A percentile compares a stretch with the other conserved stretches of the same genome.
These are phyloP conservation scores for Guyanaporus albipodus DNA, from an alignment of 768 basidiomycete species.

Conservation along the genomic window DNA sequence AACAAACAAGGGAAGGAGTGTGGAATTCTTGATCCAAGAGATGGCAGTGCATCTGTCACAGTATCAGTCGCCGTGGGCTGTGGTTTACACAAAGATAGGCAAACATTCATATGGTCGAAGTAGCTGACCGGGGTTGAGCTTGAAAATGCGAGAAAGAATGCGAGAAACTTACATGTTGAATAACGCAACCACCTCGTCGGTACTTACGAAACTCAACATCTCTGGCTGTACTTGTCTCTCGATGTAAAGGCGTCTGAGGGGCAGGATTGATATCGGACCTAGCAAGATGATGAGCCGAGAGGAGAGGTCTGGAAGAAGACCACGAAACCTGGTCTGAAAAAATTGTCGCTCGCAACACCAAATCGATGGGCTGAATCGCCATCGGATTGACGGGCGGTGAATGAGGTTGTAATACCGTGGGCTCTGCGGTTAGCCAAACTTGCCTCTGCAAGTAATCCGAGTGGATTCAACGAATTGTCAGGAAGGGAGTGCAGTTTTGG, in stretches of 20 bases:
- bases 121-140: conserved; percentile 41
- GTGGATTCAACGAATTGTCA: conserved; percentile 87
- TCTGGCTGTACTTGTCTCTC: conserved; percentile 91
- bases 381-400: conserved; percentile 37
- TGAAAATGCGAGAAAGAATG: background rate
- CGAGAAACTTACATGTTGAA: conserved; percentile 76
- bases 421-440: conserved; percentile 72
- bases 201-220: conserved; percentile 83
- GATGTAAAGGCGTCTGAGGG: conserved; percentile 77
- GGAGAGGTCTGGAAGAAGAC: background rate
- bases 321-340: conserved; percentile 82
- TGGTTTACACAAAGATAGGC: conserved; percentile 28
- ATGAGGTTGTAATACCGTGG: conserved; percentile 41
- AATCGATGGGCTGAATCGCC: conserved; percentile 46
- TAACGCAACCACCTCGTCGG: conserved; percentile 86
- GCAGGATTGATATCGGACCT: conserved; percentile 89
- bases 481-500: conserved; percentile 90
- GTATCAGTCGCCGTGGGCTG: conserved; percentile 7
- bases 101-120: conserved; percentile 72
- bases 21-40: conserved; percentile 87
- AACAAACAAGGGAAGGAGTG: conserved; percentile 90
- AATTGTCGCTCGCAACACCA: conserved; percentile 81
- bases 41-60: conserved; percentile 65
- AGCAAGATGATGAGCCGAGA: conserved; percentile 6
- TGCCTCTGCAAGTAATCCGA: conserved; percentile 90